Percentiles rank a stretch among this genome's conserved stretches.
These are phyloP conservation scores for Cercospora beticola DNA, from an alignment of 2,329 filamentous ascomycete genomes.

Conservation along the genomic window DNA sequence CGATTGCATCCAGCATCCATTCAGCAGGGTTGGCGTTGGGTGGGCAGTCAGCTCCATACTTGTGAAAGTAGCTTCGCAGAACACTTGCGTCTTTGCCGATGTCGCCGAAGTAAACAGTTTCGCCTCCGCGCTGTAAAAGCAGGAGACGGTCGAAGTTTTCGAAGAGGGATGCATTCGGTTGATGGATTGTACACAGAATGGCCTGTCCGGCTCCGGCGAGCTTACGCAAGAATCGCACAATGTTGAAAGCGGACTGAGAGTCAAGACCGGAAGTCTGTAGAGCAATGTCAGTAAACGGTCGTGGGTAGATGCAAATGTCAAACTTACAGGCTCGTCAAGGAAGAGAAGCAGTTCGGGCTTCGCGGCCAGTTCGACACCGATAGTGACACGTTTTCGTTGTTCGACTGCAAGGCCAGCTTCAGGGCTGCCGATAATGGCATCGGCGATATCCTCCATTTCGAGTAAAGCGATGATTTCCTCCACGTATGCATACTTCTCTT, in stretches of 20 bases:
- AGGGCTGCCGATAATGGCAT: conserved; percentile 63
- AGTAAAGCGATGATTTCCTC: conserved; percentile 65
- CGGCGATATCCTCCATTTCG: conserved; percentile 65
- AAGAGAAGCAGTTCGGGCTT: conserved; percentile 74
- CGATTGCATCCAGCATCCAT: conserved; percentile 84
- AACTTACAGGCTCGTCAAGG: conserved; percentile 64
- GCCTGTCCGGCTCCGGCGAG: conserved; percentile 78
- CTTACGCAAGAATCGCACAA: conserved; percentile 75
- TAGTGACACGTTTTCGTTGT: conserved; percentile 66
- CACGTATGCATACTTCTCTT: conserved; percentile 65
- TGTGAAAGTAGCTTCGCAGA: conserved; percentile 59
- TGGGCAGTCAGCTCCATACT: conserved; percentile 54
- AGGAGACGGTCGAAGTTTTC: conserved; percentile 84
- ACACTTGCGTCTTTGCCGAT: conserved; percentile 72
- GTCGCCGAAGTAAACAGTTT: conserved; percentile 82
- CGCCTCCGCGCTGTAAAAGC: conserved; percentile 73
- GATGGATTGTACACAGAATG: conserved; percentile 87
- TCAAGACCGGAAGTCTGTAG: conserved; percentile 66
- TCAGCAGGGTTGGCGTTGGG: conserved; percentile 71
- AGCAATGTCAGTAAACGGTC: not conserved
- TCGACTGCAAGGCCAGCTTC: conserved; percentile 63
- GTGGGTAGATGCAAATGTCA: not conserved
- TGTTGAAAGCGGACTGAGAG: conserved; percentile 71
- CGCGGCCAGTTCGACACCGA: conserved; percentile 60
- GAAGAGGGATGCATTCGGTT: conserved; percentile 82